Evolutionary conservation across 495 filamentous ascomycete species (phyloP).

Genomic region (Extremus antarcticus): DNA sequence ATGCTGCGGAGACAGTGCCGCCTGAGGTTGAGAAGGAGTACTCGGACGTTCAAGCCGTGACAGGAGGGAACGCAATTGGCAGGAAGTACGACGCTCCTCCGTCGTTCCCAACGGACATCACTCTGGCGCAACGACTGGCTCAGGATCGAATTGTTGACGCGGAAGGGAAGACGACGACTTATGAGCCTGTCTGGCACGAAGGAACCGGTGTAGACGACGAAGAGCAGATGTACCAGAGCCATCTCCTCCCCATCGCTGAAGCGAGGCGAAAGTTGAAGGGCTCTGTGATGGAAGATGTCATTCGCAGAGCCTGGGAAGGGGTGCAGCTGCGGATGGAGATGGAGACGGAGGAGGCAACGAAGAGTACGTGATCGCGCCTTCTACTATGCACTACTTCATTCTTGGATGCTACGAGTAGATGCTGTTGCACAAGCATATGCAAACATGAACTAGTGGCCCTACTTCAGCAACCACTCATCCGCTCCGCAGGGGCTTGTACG

Average conservation of each 20-base stretch:
- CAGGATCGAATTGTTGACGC: slow-evolving; percentile 19
- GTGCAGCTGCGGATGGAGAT: slow-evolving; percentile 25
- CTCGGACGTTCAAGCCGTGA: not conserved
- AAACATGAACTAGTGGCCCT: not conserved
- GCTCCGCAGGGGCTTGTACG: too few relatives aligned
- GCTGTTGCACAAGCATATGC: too few relatives aligned
- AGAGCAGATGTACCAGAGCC: slow-evolving; percentile 33
- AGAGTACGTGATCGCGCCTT: not conserved
- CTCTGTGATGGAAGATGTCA: slow-evolving; percentile 33
- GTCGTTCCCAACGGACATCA: slow-evolving; percentile 26
- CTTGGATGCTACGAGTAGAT: too few relatives aligned
- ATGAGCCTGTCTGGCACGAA: slow-evolving; percentile 33
- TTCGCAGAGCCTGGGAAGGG: slow-evolving; percentile 35
- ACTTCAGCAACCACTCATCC: not conserved
- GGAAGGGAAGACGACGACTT: slow-evolving; percentile 20
- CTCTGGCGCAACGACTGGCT: slow-evolving; percentile 28
- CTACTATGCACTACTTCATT: too few relatives aligned
- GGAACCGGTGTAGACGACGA: slow-evolving; percentile 38
- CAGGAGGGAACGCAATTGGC: not conserved
- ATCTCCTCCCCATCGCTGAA: slow-evolving; percentile 33
- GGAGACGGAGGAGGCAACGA: slow-evolving; percentile 18
- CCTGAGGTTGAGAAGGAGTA: slow-evolving; percentile 26
- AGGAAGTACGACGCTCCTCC: slow-evolving; percentile 22
- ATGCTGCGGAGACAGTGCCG: slow-evolving; percentile 41
- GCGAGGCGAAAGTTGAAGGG: slow-evolving; percentile 31